These are phyloP conservation scores for Mallotus nudiflorus DNA, from an alignment of 345 rosid species.

Conservation along the genomic window DNA sequence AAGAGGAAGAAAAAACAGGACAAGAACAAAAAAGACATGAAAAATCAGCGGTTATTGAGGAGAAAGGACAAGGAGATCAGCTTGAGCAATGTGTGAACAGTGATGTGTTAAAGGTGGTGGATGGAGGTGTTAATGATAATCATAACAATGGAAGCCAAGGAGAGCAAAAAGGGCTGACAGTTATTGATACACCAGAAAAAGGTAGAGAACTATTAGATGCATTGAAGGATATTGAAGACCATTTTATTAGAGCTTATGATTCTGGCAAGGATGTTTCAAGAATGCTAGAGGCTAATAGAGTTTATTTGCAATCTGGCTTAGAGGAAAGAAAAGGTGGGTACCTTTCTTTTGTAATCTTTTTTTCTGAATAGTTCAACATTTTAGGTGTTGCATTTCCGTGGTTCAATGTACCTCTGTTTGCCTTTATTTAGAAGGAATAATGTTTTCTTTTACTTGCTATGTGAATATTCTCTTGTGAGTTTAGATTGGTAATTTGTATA, in stretches of 20 bases:
- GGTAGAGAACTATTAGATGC: conserved; percentile 78
- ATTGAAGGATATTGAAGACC: conserved; percentile 61
- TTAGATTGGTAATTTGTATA: neutral
- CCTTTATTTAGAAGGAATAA: neutral
- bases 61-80: conserved; percentile 15
- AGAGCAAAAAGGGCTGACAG: conserved; percentile 47
- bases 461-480: neutral
- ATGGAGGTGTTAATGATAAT: conserved; percentile 11
- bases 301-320: conserved; percentile 51
- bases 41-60: conserved; percentile 15
- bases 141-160: conserved; percentile 25
- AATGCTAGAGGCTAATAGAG: conserved; percentile 66
- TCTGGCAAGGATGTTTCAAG: conserved; percentile 69
- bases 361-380: neutral
- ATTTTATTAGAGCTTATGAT: conserved; percentile 71
- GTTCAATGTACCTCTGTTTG: neutral
- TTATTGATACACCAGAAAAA: conserved; percentile 44
- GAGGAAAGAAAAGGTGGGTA: conserved; percentile 62
- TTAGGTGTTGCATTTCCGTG: neutral
- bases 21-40: conserved; percentile 24
- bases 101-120: conserved; percentile 34
- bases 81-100: conserved; percentile 29
- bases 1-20: conserved; percentile 43
- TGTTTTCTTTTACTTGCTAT: neutral
- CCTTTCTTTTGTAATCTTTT: neutral